phyloP scores from a whole-genome alignment of 129 eudicot genomes.

The Lonicera japonica region DNA sequence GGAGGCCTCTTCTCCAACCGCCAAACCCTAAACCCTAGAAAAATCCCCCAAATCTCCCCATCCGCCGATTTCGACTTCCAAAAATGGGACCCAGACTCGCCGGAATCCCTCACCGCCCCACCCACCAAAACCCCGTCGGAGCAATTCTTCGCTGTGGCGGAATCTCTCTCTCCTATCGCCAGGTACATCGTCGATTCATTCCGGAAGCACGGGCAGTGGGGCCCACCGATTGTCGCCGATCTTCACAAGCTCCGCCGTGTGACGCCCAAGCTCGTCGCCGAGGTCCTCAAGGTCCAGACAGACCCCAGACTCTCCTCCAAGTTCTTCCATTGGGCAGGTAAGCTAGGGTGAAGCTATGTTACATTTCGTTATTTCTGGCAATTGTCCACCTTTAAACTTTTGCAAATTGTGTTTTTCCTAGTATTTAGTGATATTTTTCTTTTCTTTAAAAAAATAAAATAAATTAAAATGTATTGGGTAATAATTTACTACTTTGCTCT shows the following conservation, averaged over 20 bases:
- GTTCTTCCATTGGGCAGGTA: constrained; percentile 97
- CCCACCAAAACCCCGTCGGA: constrained; percentile 39
- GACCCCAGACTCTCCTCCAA: constrained; percentile 66
- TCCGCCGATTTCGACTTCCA: constrained; percentile 39
- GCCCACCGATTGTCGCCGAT: constrained; percentile 61
- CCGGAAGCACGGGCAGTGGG: constrained; percentile 66
- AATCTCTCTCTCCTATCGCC: constrained; percentile 74
- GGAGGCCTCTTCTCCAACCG: constrained; percentile 81
- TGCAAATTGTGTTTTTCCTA: background rate
- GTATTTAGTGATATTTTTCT: no score
- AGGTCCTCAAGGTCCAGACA: constrained; percentile 65
- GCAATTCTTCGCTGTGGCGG: constrained; percentile 55
- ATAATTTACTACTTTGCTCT: no score
- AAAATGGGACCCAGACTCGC: constrained; percentile 73
- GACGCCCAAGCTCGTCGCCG: constrained; percentile 73
- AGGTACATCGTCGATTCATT: constrained; percentile 80
- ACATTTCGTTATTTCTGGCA: no score
- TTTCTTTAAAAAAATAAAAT: no score
- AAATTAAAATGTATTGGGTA: no score
- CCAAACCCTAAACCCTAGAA: constrained; percentile 43
- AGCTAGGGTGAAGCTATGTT: no score
- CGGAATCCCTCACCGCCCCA: constrained; percentile 2
- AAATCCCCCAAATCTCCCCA: constrained; percentile 8
- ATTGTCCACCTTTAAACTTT: no score
- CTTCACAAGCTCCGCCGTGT: constrained; percentile 84